Evolutionary conservation across 192 early-diverging fungal genomes (phyloP).

Genomic region (Podila verticillata): DNA sequence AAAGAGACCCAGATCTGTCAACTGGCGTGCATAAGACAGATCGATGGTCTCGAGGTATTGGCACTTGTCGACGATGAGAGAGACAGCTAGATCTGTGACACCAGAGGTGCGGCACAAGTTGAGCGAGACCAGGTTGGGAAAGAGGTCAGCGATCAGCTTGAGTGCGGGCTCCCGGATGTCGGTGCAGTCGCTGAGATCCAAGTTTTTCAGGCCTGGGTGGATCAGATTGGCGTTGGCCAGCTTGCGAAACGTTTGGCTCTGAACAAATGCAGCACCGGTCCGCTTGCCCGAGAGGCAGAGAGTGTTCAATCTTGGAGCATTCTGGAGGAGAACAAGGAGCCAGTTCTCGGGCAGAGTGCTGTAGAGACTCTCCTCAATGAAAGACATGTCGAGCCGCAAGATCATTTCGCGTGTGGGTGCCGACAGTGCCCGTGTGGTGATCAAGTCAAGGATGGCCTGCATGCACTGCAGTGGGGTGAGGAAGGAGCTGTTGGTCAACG

Average conservation of each 20-base stretch:
- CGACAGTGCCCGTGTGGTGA: constrained; percentile 4
- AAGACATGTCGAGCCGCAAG: constrained; percentile 17
- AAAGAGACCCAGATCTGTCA: constrained; percentile 36
- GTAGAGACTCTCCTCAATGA: constrained; percentile 42
- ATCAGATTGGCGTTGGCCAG: constrained; percentile 7
- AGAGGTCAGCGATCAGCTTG: constrained; percentile 18
- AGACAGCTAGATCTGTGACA: constrained; percentile 28
- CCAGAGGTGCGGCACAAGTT: constrained; percentile 41
- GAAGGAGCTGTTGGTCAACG: constrained; percentile 27
- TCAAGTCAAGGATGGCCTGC: constrained; percentile 22
- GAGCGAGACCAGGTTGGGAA: constrained; percentile 36
- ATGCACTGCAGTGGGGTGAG: constrained; percentile 45
- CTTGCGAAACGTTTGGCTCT: constrained; percentile 36
- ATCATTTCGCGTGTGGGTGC: constrained; percentile 16
- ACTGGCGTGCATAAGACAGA: constrained; percentile 31
- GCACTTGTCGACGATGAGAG: constrained; percentile 41
- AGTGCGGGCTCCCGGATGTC: constrained; percentile 35
- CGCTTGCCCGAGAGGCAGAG: constrained; percentile 47
- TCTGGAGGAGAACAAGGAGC: constrained; percentile 30
- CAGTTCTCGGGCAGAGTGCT: constrained; percentile 40
- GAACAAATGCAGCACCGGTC: constrained; percentile 35
- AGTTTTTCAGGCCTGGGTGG: constrained; percentile 15
- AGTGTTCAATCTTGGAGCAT: constrained; percentile 27
- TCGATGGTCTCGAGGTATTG: constrained; percentile 39
- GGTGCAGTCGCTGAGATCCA: constrained; percentile 43